These are phyloP conservation scores for Xylariaceae sp. DNA, from an alignment of 2,329 filamentous ascomycete species.

Conservation along the genomic window DNA sequence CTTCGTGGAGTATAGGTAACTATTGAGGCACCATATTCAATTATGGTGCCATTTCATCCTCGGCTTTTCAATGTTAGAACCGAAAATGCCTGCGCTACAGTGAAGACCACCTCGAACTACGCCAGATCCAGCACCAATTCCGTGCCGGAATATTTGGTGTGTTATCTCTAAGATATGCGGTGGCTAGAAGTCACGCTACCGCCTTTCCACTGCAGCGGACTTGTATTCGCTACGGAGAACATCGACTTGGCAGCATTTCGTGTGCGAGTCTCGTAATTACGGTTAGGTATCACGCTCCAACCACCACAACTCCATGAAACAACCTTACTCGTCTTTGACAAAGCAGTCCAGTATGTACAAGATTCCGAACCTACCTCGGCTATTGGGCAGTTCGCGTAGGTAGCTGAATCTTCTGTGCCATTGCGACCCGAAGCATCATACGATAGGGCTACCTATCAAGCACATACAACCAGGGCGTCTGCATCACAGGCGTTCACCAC, in stretches of 20 bases:
- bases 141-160: not conserved
- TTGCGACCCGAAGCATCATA: not conserved
- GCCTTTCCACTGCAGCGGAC: not conserved
- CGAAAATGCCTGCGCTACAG: not conserved
- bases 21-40: not conserved
- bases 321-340: not conserved
- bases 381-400: not conserved
- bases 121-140: not conserved
- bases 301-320: not conserved
- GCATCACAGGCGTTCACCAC: not conserved
- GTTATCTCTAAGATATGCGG: not conserved
- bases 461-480: too few species aligned
- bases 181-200: not conserved
- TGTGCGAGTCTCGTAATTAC: not conserved
- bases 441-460: not conserved
- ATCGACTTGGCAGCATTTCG: not conserved
- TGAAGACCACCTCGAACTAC: not conserved
- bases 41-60: not conserved
- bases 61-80: not conserved
- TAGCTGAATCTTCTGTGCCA: not conserved
- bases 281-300: not conserved
- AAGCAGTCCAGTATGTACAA: too few species aligned
- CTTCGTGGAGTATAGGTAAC: not conserved
- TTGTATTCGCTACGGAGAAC: not conserved
- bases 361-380: not conserved